Evolutionary conservation across 2,329 filamentous ascomycete genomes (phyloP).

Genomic region (Penicillium sp.): DNA sequence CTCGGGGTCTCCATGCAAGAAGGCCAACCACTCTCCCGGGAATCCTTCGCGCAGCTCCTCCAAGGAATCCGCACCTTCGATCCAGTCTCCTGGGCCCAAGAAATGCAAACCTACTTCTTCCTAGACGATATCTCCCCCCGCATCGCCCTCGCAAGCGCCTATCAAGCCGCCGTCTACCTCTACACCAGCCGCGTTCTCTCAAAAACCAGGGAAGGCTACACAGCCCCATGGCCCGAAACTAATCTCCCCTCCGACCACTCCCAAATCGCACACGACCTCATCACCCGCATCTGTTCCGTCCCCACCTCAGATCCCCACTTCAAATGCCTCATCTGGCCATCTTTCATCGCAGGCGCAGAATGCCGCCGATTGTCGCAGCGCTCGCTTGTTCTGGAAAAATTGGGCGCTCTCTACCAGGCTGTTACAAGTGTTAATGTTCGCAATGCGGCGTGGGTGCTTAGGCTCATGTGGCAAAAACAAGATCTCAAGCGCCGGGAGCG

Average conservation of each 20-base stretch:
- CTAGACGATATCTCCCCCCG: constrained; percentile 49
- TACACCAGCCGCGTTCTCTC: constrained; percentile 42
- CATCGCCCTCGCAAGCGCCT: constrained; percentile 48
- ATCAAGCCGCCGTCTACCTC: constrained; percentile 42
- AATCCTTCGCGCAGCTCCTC: constrained; percentile 34
- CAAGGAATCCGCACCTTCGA: constrained; percentile 42
- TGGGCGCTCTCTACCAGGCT: constrained; percentile 36
- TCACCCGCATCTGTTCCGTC: constrained; percentile 38
- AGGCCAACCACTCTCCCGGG: constrained; percentile 27
- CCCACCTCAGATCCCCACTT: constrained; percentile 39
- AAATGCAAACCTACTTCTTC: constrained; percentile 43
- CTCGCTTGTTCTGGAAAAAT: constrained; percentile 32
- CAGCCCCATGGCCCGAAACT: constrained; percentile 24
- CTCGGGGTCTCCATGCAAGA: constrained; percentile 30
- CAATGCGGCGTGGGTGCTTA: constrained; percentile 42
- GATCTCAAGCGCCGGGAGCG: constrained; percentile 30
- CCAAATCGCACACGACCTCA: constrained; percentile 31
- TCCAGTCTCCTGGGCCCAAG: constrained; percentile 37
- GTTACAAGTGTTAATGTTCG: constrained; percentile 41
- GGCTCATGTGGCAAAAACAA: constrained; percentile 43
- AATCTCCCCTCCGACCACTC: constrained; percentile 32
- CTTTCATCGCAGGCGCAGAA: constrained; percentile 46
- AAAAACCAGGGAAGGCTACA: constrained; percentile 26
- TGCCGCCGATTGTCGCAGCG: constrained; percentile 35
- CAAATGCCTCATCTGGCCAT: constrained; percentile 47